Conservation (phyloP, 805 yeast genomes). For the Metschnikowia sp. region DNA sequence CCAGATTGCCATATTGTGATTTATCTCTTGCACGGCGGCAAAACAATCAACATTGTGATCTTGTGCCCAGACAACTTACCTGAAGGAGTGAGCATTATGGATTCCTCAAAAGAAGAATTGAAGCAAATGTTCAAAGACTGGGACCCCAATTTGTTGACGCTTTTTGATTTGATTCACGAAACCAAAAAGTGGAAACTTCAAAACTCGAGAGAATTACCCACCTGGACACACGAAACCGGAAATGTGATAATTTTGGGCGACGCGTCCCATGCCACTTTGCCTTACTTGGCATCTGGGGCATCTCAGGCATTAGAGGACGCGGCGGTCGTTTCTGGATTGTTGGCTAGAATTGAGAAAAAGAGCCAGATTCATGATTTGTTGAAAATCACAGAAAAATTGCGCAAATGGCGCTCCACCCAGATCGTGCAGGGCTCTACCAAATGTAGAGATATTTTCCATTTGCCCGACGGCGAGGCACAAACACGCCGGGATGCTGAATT, state of each 20-base stretch:
- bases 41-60: constrained; percentile 26
- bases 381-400: constrained; percentile 2
- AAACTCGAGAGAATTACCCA: constrained; percentile 8
- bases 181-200: constrained; percentile 17
- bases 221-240: constrained; percentile 27
- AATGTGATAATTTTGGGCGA: constrained; percentile 31
- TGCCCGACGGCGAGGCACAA: constrained; percentile 27
- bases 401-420: constrained; percentile 6
- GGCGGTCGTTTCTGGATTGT: constrained; percentile 23
- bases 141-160: constrained; percentile 24
- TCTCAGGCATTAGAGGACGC: constrained; percentile 34
- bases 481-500: constrained; percentile 19
- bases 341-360: constrained; percentile 16
- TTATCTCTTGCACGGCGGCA: constrained; percentile 26
- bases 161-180: constrained; percentile 23
- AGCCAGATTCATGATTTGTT: constrained; percentile 20
- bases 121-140: constrained; percentile 20
- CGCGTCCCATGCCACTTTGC: constrained; percentile 35
- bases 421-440: constrained; percentile 13
- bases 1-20: constrained; percentile 27
- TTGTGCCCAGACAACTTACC: constrained; percentile 27
- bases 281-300: constrained; percentile 32
- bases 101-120: constrained; percentile 24
- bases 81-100: constrained; percentile 14
- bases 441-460: constrained; percentile 21